Conservation (phyloP, 73 alveolate species). For the Paramecium octaurelia region DNA sequence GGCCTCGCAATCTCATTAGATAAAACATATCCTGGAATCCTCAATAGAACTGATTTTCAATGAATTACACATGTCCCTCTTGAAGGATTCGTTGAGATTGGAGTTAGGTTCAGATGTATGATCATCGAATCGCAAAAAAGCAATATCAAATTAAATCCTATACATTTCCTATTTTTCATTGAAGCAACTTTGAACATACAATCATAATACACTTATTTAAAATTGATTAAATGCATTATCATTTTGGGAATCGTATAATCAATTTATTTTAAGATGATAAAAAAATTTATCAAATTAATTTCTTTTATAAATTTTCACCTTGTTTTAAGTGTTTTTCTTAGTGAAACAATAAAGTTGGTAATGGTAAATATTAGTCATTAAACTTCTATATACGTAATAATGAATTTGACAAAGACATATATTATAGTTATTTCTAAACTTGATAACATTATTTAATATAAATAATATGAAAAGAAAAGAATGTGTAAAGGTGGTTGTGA, state of each 20-base stretch:
- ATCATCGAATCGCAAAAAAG: not conserved
- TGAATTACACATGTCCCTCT: not conserved
- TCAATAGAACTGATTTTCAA: not conserved
- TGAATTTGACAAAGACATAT: not conserved
- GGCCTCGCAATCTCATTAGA: not conserved
- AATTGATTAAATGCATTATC: not conserved
- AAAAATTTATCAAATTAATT: not conserved
- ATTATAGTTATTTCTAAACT: not conserved
- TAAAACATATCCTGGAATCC: not conserved
- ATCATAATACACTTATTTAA: not conserved
- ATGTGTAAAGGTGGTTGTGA: slow-evolving; percentile 91
- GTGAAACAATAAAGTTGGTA: not conserved
- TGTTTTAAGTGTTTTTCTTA: not conserved
- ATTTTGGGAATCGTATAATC: not conserved
- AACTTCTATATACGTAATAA: not conserved
- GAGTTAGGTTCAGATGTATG: not conserved
- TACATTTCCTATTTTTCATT: not conserved
- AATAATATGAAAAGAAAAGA: slow-evolving; percentile 82
- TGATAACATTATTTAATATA: not conserved
- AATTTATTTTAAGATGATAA: not conserved
- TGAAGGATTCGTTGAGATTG: not conserved
- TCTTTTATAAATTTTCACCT: not conserved
- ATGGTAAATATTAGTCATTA: not conserved
- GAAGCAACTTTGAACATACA: not conserved
- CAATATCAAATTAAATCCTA: not conserved